Percentiles rank a stretch among this genome's conserved stretches.
phyloP scores from a whole-genome alignment of 331 rosid genomes.

The Stylosanthes scabra region DNA sequence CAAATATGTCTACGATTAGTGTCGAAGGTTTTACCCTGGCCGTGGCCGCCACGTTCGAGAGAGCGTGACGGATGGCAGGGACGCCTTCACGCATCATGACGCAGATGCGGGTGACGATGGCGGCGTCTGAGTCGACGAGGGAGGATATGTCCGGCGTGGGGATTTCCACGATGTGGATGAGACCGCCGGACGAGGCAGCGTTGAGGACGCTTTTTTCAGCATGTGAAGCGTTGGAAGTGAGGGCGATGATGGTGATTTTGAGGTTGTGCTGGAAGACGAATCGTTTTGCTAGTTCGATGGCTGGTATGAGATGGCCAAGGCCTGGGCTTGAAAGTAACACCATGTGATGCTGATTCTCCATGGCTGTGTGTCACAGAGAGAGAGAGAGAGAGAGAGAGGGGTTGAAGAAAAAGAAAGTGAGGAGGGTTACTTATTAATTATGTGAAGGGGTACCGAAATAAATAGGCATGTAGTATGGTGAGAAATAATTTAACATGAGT shows the following conservation, averaged over 20 bases:
- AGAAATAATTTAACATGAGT: too few species aligned
- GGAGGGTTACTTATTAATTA: too few species aligned
- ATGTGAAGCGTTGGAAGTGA: constrained; percentile 29
- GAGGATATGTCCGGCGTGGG: not conserved
- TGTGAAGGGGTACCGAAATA: too few species aligned
- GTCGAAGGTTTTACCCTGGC: constrained; percentile 12
- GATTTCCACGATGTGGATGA: constrained; percentile 1
- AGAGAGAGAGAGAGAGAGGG: too few species aligned
- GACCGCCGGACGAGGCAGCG: not conserved
- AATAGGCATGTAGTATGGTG: too few species aligned
- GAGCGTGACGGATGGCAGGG: constrained; percentile 17
- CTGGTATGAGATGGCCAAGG: constrained; percentile 50
- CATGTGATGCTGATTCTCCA: constrained; percentile 11
- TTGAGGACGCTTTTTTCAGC: constrained; percentile 32
- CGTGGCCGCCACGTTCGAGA: not conserved
- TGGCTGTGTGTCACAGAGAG: not conserved
- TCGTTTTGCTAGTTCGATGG: constrained; percentile 44
- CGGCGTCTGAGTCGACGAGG: not conserved
- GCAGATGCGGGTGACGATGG: not conserved
- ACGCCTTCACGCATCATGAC: constrained; percentile 26
- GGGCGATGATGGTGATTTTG: constrained; percentile 32
- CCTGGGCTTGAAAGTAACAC: constrained; percentile 48
- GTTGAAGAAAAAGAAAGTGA: too few species aligned
- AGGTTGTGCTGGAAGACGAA: constrained; percentile 37
- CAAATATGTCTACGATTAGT: constrained; percentile 50